Base-by-base conservation (phyloP, 768 basidiomycete species). In the Coprinellus aureogranulatus region DNA sequence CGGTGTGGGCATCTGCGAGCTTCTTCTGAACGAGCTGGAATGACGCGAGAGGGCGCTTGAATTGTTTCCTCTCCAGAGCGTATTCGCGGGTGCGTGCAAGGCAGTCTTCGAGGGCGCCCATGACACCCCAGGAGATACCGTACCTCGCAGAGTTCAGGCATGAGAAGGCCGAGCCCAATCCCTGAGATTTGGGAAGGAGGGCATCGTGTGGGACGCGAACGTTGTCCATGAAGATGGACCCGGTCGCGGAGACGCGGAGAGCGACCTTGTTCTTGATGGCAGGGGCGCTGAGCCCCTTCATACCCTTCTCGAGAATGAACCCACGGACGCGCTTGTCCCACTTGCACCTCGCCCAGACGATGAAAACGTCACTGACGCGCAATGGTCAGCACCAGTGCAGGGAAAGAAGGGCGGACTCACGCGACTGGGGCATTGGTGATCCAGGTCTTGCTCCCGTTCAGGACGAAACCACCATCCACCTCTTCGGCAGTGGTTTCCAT, bases 21-120 rank as follows among this genome's bases (percentile, higher is more conserved):
- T 98, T 98, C 84, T 96, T 96, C 71, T 98, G 95, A 18, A 98
- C 81, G n/a, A 98, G 86, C 72, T 98, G 96, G 85, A 96, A 98
- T 4, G 90, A 89, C 1, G 92, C 95, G 2, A 98, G 78, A 0
- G 94, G 94, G 37, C 89, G 85, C 23, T 84, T 79, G 76, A 98
- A 98, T 72, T 98, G 96, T 47, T 87, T 82, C 16, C 95, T 83
- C 67, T 97, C 92, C 31, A 97, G 82, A 10, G 93, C 90, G 68
- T 98, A 98, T 11, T 80, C 79, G 22, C 90, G 84, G 0, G 94
- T 84, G 40, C 83, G 83, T 31, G 79, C 68, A 41, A 98, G 80
- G 67, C 93, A 97, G 64, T 97, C 92, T 70, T 98, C 95, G 26
- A 98, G 81, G 2, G 95, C 89, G 26, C 96, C 96, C 84, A 98